Percentiles rank a stretch among this genome's conserved stretches.
phyloP scores from a whole-genome alignment of 2,329 filamentous ascomycete genomes.

The Colletotrichum coccodes region DNA sequence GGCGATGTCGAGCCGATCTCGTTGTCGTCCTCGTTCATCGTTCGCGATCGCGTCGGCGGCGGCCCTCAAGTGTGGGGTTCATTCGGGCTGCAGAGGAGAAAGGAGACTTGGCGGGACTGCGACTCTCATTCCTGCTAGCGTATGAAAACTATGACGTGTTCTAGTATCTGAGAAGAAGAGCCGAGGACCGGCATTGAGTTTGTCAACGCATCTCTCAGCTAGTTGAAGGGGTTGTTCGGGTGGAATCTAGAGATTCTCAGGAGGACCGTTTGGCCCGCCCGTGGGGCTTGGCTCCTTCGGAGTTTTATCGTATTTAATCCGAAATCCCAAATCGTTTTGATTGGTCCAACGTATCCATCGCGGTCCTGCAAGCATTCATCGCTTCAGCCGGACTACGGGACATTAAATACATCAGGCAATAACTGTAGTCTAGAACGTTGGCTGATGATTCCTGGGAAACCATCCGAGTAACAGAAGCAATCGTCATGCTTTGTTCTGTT shows the following conservation, averaged over 20 bases:
- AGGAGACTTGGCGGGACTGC: background rate
- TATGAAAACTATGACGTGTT: background rate
- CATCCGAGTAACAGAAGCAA: no score
- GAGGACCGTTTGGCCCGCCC: background rate
- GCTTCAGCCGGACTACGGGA: no score
- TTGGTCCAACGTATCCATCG: background rate
- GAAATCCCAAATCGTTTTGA: background rate
- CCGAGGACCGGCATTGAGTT: background rate
- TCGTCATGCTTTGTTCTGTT: no score
- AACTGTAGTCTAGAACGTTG: no score
- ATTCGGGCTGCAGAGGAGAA: background rate
- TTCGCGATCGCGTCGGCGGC: slow-evolving; percentile 3
- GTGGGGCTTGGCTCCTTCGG: background rate
- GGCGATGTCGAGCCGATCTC: background rate
- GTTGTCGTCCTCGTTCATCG: slow-evolving; percentile 4
- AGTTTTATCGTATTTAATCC: background rate
- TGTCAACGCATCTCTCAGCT: background rate
- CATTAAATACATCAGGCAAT: no score
- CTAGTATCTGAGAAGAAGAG: background rate
- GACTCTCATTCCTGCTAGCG: background rate
- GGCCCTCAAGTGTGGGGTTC: background rate
- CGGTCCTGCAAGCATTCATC: background rate
- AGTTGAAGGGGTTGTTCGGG: background rate
- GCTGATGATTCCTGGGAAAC: no score
- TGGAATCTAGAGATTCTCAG: background rate